Evolutionary conservation across 2,329 filamentous ascomycete species (phyloP).

Genomic region (Alternaria hordeiaustralica): DNA sequence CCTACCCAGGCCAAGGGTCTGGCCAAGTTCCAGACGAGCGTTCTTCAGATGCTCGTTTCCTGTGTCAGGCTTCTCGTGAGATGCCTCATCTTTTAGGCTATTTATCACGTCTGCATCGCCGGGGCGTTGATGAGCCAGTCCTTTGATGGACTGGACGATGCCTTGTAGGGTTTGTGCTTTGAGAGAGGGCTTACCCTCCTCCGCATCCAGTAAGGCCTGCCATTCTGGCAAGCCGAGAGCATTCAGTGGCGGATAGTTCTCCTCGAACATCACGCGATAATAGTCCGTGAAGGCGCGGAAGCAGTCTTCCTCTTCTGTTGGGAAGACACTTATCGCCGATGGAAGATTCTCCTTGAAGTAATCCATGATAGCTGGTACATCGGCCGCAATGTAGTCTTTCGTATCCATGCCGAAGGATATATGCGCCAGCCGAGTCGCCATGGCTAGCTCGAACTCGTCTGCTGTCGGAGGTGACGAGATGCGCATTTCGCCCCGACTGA

Average conservation of each 20-base stretch:
- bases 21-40: neutral
- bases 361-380: neutral
- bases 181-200: neutral
- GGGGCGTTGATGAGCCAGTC: accelerated
- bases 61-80: no score
- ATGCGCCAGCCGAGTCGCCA: neutral
- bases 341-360: neutral
- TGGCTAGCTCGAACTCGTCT: neutral
- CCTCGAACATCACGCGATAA: neutral
- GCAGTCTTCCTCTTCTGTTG: neutral
- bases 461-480: neutral
- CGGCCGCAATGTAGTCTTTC: neutral
- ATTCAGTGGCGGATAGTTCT: neutral
- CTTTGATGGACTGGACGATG: neutral
- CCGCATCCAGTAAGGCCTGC: neutral
- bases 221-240: neutral
- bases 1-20: no score
- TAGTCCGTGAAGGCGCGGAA: neutral
- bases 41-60: neutral
- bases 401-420: neutral
- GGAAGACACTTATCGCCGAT: neutral
- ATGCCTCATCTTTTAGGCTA: accelerated
- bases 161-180: neutral
- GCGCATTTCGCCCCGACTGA: neutral
- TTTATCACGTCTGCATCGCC: neutral